Percentiles rank a stretch among this genome's conserved stretches.
phyloP scores from a whole-genome alignment of 257 asterid species.

The Solanum appendiculatum region DNA sequence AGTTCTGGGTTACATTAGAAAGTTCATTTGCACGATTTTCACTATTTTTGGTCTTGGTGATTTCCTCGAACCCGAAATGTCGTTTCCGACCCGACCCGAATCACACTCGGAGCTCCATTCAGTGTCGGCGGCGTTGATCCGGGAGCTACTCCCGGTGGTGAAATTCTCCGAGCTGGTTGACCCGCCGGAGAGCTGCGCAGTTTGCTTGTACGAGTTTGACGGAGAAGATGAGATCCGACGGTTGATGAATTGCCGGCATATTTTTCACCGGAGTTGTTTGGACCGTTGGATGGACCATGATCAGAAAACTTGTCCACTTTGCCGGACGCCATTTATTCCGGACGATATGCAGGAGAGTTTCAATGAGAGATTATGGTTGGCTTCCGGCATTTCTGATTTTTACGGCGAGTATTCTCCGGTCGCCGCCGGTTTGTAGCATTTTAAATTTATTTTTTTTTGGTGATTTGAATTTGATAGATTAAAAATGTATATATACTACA shows the following conservation, averaged over 20 bases:
- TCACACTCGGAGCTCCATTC: constrained; percentile 33
- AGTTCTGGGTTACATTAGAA: constrained; percentile 41
- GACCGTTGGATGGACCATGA: constrained; percentile 99
- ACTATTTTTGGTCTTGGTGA: constrained; percentile 50
- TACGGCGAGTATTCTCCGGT: constrained; percentile 68
- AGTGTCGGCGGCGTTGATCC: constrained; percentile 58
- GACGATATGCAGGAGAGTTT: constrained; percentile 84
- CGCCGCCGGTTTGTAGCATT: constrained; percentile 43
- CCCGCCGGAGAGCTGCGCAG: constrained; percentile 84
- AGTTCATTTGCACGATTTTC: constrained; percentile 18
- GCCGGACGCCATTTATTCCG: constrained; percentile 72
- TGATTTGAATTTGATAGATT: not conserved
- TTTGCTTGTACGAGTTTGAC: constrained; percentile 71
- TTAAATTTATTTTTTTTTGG: not conserved
- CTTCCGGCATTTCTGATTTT: constrained; percentile 72
- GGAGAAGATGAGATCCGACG: constrained; percentile 89
- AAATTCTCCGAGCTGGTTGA: constrained; percentile 52
- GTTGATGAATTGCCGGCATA: constrained; percentile 67
- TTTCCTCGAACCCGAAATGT: constrained; percentile 35
- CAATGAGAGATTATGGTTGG: constrained; percentile 80
- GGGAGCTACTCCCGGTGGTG: constrained; percentile 80
- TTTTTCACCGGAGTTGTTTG: constrained; percentile 71
- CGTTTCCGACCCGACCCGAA: constrained; percentile 8
- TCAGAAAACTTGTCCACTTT: constrained; percentile 95
- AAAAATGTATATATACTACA: not conserved